These are phyloP conservation scores for Chalciporus piperatus DNA, from an alignment of 768 basidiomycete species.

Conservation along the genomic window DNA sequence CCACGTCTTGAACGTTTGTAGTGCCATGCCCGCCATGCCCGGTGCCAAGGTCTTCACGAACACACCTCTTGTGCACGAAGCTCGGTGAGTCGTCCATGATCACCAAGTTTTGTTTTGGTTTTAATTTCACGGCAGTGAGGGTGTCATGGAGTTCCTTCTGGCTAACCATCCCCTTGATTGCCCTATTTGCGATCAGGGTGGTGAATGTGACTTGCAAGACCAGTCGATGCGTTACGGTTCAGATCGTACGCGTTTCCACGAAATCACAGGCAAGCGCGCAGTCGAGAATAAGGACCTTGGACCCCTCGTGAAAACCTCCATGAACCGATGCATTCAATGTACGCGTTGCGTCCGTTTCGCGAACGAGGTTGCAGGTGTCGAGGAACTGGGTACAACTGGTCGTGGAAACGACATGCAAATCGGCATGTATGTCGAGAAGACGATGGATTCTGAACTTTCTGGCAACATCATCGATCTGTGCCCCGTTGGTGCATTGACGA, in stretches of 20 bases:
- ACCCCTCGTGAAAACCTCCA: conserved; percentile 95
- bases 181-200: conserved; percentile 98
- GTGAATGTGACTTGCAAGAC: conserved; percentile 98
- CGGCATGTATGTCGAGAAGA: conserved; percentile 97
- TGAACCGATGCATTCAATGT: conserved; percentile 99
- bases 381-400: conserved; percentile 95
- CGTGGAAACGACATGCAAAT: conserved; percentile 99
- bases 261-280: conserved; percentile 96
- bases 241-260: conserved; percentile 97
- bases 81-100: conserved; percentile 48
- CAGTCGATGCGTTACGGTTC: conserved; percentile 99
- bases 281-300: conserved; percentile 98
- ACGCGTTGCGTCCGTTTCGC: conserved; percentile 99
- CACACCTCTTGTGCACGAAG: conserved; percentile 86
- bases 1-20: conserved; percentile 26
- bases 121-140: conserved; percentile 57
- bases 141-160: conserved; percentile 98
- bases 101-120: background rate
- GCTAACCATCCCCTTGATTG: conserved; percentile 98
- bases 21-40: conserved; percentile 97
- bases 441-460: conserved; percentile 94
- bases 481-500: conserved; percentile 96
- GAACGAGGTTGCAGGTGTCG: conserved; percentile 98
- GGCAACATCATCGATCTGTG: conserved; percentile 97
- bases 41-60: conserved; percentile 92